These are phyloP conservation scores for Volutella citrinella DNA, from an alignment of 2,329 filamentous ascomycete genomes.

Conservation along the genomic window DNA sequence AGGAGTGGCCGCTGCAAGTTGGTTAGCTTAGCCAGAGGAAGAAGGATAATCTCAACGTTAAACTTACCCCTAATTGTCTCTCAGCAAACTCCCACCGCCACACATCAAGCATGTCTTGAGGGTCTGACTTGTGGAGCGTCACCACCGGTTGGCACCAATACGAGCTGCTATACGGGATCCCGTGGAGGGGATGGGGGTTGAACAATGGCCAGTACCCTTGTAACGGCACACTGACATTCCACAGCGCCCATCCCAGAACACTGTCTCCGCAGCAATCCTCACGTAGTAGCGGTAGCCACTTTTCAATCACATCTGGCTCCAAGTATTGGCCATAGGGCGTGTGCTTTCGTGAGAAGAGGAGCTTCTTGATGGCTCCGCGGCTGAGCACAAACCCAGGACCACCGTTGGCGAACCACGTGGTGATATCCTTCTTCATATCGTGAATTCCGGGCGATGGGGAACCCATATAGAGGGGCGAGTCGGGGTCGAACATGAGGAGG, in stretches of 20 bases:
- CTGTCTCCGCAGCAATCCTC: constrained; percentile 53
- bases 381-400: constrained; percentile 47
- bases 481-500: constrained; percentile 45
- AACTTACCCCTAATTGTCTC: constrained; percentile 30
- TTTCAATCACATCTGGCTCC: constrained; percentile 35
- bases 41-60: not conserved
- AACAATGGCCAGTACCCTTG: constrained; percentile 49
- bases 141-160: constrained; percentile 51
- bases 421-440: constrained; percentile 26
- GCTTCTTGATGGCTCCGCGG: constrained; percentile 40
- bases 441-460: constrained; percentile 41
- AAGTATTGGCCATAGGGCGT: constrained; percentile 34
- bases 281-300: constrained; percentile 39
- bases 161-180: constrained; percentile 42
- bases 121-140: constrained; percentile 45
- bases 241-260: constrained; percentile 46
- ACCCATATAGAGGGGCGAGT: constrained; percentile 45
- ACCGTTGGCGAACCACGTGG: constrained; percentile 47
- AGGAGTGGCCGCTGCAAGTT: constrained; percentile 31
- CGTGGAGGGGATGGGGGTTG: constrained; percentile 47
- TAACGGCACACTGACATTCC: constrained; percentile 41
- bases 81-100: constrained; percentile 43
- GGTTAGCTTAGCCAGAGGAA: constrained; percentile 11
- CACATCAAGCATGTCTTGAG: constrained; percentile 45
- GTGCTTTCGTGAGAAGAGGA: constrained; percentile 33